Evolutionary conservation across 1,284 basidiomycete species (phyloP).

Genomic region (Mrakiaceae sp.): DNA sequence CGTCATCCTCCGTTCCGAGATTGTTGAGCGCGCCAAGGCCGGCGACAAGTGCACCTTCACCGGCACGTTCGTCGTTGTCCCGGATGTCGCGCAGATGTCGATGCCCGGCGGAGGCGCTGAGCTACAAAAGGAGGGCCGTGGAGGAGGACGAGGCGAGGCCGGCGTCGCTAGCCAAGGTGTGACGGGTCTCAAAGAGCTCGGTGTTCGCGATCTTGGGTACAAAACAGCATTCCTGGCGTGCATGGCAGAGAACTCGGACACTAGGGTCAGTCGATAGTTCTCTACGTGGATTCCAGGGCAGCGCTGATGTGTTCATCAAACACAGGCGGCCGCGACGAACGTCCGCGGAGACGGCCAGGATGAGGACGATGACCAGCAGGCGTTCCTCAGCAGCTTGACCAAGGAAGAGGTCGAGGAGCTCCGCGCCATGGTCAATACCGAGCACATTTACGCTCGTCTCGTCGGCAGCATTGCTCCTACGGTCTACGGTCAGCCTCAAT

Average conservation of each 20-base stretch:
- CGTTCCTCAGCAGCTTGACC: slow-evolving; percentile 78
- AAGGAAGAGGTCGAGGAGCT: slow-evolving; percentile 92
- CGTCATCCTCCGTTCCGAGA: slow-evolving; percentile 86
- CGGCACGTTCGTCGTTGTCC: slow-evolving; percentile 95
- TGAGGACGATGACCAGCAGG: slow-evolving; percentile 57
- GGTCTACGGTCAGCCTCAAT: slow-evolving; percentile 56
- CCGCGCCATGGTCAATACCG: slow-evolving; percentile 79
- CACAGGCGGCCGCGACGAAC: slow-evolving; percentile 58
- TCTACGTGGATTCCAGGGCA: neutral
- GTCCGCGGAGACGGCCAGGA: slow-evolving; percentile 76
- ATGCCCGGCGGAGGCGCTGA: slow-evolving; percentile 90
- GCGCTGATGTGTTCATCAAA: neutral
- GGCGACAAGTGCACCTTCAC: slow-evolving; percentile 98
- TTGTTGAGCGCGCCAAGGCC: slow-evolving; percentile 95
- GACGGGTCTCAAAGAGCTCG: slow-evolving; percentile 83
- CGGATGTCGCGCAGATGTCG: slow-evolving; percentile 92
- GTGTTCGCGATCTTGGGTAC: slow-evolving; percentile 91
- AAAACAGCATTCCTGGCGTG: slow-evolving; percentile 98
- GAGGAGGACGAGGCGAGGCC: slow-evolving; percentile 46
- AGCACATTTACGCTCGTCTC: slow-evolving; percentile 87
- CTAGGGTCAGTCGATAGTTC: slow-evolving; percentile 42
- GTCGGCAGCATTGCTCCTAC: slow-evolving; percentile 95
- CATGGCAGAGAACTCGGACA: slow-evolving; percentile 87
- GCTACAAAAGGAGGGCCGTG: slow-evolving; percentile 70
- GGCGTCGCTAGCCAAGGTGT: slow-evolving; percentile 77